Percentiles rank a stretch among this genome's conserved stretches.
phyloP scores from a whole-genome alignment of 2,329 filamentous ascomycete species.

The Monilinia fructicola region DNA sequence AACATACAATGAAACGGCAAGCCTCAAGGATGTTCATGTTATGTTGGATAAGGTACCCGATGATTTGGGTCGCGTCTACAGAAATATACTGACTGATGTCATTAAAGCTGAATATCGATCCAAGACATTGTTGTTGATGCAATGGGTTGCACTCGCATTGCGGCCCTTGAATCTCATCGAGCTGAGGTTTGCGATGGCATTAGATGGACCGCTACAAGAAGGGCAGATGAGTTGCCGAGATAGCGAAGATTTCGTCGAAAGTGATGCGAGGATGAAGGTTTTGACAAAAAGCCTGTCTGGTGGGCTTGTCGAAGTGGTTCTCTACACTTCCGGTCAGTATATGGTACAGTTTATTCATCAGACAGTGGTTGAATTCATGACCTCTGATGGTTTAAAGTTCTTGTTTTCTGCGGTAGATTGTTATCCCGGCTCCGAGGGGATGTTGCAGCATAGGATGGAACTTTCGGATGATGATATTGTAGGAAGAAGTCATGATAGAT shows the following conservation, averaged over 20 bases:
- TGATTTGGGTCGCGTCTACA: conserved; percentile 28
- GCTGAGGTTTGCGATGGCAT: conserved; percentile 29
- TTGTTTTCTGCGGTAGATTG: too few relatives aligned
- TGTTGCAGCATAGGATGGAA: too few relatives aligned
- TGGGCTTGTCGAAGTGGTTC: conserved; percentile 27
- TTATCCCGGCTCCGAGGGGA: too few relatives aligned
- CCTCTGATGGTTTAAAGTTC: too few relatives aligned
- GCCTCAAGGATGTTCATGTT: conserved; percentile 17
- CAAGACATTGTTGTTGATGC: conserved; percentile 30
- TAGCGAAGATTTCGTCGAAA: conserved; percentile 26
- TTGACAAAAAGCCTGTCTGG: conserved; percentile 29
- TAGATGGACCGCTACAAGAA: conserved; percentile 18
- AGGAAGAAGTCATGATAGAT: too few relatives aligned
- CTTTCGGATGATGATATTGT: too few relatives aligned
- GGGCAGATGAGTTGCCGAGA: background rate
- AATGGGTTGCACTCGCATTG: conserved; percentile 33
- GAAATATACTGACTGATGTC: conserved; percentile 30
- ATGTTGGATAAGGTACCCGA: conserved; percentile 26
- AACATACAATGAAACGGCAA: conserved; percentile 21
- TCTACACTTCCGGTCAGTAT: background rate
- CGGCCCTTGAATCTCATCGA: conserved; percentile 30
- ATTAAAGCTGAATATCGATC: conserved; percentile 22
- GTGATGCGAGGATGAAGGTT: conserved; percentile 30
- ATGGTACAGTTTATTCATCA: conserved; percentile 45
- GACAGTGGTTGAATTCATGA: conserved; percentile 44